A percentile compares a stretch with the other conserved stretches of the same genome.
phyloP scores from a whole-genome alignment of 805 yeast species.

The Pichia occidentalis region DNA sequence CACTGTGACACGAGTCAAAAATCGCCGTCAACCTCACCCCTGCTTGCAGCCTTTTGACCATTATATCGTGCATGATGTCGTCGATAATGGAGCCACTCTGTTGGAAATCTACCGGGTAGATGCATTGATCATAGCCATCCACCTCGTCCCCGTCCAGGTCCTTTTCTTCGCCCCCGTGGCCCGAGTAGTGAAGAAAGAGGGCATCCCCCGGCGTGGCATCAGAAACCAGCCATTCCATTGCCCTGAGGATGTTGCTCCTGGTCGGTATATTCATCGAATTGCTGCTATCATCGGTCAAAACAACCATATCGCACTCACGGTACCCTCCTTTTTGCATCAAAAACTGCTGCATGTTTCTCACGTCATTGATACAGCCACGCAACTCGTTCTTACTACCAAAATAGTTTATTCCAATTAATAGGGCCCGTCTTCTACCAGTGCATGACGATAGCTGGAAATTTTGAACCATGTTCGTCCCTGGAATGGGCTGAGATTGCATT shows the following conservation, averaged over 20 bases:
- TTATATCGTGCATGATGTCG: slow-evolving; percentile 63
- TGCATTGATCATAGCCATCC: slow-evolving; percentile 33
- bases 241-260: slow-evolving; percentile 61
- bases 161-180: slow-evolving; percentile 74
- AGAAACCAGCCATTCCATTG: slow-evolving; percentile 75
- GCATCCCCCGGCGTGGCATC: slow-evolving; percentile 74
- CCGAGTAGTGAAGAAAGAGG: slow-evolving; percentile 75
- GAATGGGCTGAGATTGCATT: slow-evolving; percentile 20
- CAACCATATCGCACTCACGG: slow-evolving; percentile 47
- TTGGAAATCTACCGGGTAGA: slow-evolving; percentile 43
- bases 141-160: slow-evolving; percentile 42
- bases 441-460: slow-evolving; percentile 56
- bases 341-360: slow-evolving; percentile 39
- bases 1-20: slow-evolving; percentile 84
- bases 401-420: slow-evolving; percentile 75
- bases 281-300: slow-evolving; percentile 51
- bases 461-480: slow-evolving; percentile 30
- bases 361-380: slow-evolving; percentile 80
- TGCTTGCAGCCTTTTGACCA: slow-evolving; percentile 62
- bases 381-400: slow-evolving; percentile 54
- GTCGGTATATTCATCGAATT: slow-evolving; percentile 50
- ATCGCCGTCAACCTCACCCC: slow-evolving; percentile 76
- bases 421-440: slow-evolving; percentile 66
- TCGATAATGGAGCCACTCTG: slow-evolving; percentile 62
- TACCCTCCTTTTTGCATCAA: slow-evolving; percentile 40